These are phyloP conservation scores for Penicillium brevicompactum DNA, from an alignment of 2,329 filamentous ascomycete genomes.

Conservation along the genomic window DNA sequence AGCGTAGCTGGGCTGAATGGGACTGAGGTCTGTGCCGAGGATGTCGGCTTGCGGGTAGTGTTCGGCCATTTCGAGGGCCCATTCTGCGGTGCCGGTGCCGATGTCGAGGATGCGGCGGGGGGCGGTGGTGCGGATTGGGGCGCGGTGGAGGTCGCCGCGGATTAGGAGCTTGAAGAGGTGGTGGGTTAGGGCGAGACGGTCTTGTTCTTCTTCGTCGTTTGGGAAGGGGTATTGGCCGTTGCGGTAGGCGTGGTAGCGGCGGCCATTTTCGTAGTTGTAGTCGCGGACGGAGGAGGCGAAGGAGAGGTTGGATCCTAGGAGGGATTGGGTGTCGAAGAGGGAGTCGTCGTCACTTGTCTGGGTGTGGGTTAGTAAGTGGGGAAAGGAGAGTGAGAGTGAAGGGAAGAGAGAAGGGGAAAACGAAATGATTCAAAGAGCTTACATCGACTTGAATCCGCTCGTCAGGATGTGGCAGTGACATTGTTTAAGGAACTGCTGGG, in stretches of 20 bases:
- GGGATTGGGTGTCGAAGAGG: slow-evolving; percentile 32
- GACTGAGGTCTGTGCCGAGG: slow-evolving; percentile 38
- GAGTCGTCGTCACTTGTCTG: slow-evolving; percentile 41
- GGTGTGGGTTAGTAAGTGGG: slow-evolving; percentile 4
- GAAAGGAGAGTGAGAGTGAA: neutral
- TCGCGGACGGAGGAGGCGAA: slow-evolving; percentile 42
- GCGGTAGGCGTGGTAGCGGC: slow-evolving; percentile 47
- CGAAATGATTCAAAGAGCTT: slow-evolving; percentile 13
- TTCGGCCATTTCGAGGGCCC: slow-evolving; percentile 49
- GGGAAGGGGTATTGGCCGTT: slow-evolving; percentile 46
- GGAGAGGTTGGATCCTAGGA: slow-evolving; percentile 44
- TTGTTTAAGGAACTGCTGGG: slow-evolving; percentile 7
- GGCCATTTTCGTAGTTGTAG: slow-evolving; percentile 45
- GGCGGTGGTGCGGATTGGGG: slow-evolving; percentile 31
- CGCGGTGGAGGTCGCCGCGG: slow-evolving; percentile 41
- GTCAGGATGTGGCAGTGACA: slow-evolving; percentile 33
- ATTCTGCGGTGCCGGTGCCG: slow-evolving; percentile 37
- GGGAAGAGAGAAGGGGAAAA: neutral
- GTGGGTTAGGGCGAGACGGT: slow-evolving; percentile 44
- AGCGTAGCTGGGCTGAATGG: slow-evolving; percentile 42
- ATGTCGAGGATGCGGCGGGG: slow-evolving; percentile 35
- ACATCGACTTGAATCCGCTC: slow-evolving; percentile 40
- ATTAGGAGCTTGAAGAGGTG: slow-evolving; percentile 40
- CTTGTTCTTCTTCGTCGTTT: slow-evolving; percentile 49
- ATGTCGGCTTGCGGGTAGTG: slow-evolving; percentile 38